These are phyloP conservation scores for Penicillium pancosmium DNA, from an alignment of 495 filamentous ascomycete species.

Conservation along the genomic window DNA sequence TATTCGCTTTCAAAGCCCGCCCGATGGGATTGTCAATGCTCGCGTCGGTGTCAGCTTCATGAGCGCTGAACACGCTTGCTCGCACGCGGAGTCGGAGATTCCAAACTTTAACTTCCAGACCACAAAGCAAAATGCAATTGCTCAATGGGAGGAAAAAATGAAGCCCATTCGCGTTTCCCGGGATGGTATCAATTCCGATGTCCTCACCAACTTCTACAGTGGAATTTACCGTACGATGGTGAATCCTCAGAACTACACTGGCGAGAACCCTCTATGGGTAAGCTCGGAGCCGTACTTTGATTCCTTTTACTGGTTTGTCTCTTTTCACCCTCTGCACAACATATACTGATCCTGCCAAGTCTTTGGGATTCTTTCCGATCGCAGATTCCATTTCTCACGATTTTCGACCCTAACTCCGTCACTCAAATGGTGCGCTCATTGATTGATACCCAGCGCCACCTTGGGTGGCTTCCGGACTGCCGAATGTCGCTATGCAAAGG, in stretches of 20 bases:
- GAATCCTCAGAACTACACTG: constrained; percentile 73
- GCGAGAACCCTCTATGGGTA: constrained; percentile 71
- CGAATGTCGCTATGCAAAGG: constrained; percentile 75
- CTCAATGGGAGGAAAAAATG: constrained; percentile 55
- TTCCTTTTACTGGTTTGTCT: constrained; percentile 55
- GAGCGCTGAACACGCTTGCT: constrained; percentile 63
- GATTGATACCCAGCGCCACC: constrained; percentile 71
- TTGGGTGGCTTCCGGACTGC: constrained; percentile 69
- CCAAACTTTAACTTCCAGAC: constrained; percentile 50
- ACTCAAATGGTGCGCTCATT: constrained; percentile 67
- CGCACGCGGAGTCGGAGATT: constrained; percentile 63
- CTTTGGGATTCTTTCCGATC: constrained; percentile 68
- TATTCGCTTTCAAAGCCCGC: constrained; percentile 54
- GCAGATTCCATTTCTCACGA: constrained; percentile 64
- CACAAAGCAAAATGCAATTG: constrained; percentile 44
- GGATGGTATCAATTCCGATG: constrained; percentile 54
- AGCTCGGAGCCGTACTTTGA: constrained; percentile 67
- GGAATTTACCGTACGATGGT: constrained; percentile 61
- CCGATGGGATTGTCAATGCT: constrained; percentile 52
- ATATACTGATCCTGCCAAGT: constrained; percentile 27
- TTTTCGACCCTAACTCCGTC: constrained; percentile 64
- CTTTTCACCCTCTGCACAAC: background rate
- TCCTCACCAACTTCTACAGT: constrained; percentile 63
- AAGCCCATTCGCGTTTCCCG: constrained; percentile 51
- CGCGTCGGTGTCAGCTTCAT: constrained; percentile 75